Base-by-base conservation (phyloP, 2,329 filamentous ascomycete species). In the Fusarium kyushuense region DNA sequence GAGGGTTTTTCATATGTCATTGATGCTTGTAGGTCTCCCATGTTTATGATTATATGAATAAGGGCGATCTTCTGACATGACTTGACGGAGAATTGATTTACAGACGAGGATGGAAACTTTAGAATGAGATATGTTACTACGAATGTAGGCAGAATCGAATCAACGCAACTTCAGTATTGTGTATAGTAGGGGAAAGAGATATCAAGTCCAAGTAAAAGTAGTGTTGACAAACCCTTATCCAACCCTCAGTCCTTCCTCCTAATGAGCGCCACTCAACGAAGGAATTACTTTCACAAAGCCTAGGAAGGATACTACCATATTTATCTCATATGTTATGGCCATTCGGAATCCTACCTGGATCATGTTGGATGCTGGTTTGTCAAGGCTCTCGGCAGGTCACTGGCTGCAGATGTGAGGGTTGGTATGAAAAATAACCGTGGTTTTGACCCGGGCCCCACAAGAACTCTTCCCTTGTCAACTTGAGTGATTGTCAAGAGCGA, bases 21-120 rank as follows among this genome's bases (percentile, higher is more conserved):
- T 4, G 66, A 69, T 27, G 46, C 36, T n/a, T 69, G 66, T 36
- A 33, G 27, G 29, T 16, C 45, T 13, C 63, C 66, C 2, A 69
- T 67, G 53, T 70, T 69, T 14, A 70, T 70, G 57, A 46, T 69
- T 14, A 9, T 70, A 11, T 60, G 25, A 63, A 14, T 14, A 30
- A 25, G 4, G 6, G 13, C 14, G 10, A 8, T 13, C 13, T 11
- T 17, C 16, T 33, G 13, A 12, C 14, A 41, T 2, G 8, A 16
- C 21, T 21, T 21, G 10, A 23, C 21, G 13, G 1, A 6, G 11
- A 13, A 5, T 12, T 14, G 35, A 9, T 32, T 21, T 17, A 32
- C 14, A 43, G 12, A 13, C 0, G 17, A 10, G 7, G 6, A 14
- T 6, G 25, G 9, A 29, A 21, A 9, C 14, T 1, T 16, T 6